phyloP scores from a whole-genome alignment of 2,329 filamentous ascomycete species.

The Achaetomium macrosporum region DNA sequence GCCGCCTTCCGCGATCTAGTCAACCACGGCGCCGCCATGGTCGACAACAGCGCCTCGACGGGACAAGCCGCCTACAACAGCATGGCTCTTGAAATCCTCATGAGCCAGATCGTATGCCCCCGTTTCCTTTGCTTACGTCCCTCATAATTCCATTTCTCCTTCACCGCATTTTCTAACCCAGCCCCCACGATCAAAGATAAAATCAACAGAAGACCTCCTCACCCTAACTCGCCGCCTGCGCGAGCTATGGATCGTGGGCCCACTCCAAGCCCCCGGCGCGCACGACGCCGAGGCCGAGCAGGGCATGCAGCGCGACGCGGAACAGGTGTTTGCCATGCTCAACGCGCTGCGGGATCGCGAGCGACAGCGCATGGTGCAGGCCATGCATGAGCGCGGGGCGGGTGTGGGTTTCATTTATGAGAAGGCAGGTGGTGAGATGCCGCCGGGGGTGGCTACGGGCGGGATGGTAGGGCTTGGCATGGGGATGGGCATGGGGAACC shows the following conservation, averaged over 20 bases:
- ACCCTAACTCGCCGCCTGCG: conserved; percentile 43
- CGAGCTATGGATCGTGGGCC: conserved; percentile 45
- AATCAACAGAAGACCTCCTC: conserved; percentile 40
- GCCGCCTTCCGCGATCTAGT: conserved; percentile 40
- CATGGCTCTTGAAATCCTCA: conserved; percentile 36
- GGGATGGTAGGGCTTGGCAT: too few species aligned
- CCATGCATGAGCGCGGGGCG: not conserved
- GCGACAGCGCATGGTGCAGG: conserved; percentile 22
- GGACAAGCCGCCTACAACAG: conserved; percentile 36
- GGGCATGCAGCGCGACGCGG: conserved; percentile 32
- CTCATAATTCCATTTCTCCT: not conserved
- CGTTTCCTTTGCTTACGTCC: conserved; percentile 11
- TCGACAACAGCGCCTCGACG: conserved; percentile 30
- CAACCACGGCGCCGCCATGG: conserved; percentile 31
- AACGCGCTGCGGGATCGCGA: conserved; percentile 27
- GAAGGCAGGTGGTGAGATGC: too few species aligned
- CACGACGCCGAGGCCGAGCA: conserved; percentile 35
- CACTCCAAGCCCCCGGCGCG: conserved; percentile 39
- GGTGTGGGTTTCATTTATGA: conserved; percentile 3
- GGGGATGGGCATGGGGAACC: too few species aligned
- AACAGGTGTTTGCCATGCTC: conserved; percentile 31
- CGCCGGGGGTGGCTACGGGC: too few species aligned
- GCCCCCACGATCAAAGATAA: conserved; percentile 30
- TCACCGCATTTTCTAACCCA: not conserved
- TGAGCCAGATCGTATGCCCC: conserved; percentile 30